Evolutionary conservation across 441 rosid genomes (phyloP), one percentile per base, ranked within the genome.

Genomic region (California macrophylla): DNA sequence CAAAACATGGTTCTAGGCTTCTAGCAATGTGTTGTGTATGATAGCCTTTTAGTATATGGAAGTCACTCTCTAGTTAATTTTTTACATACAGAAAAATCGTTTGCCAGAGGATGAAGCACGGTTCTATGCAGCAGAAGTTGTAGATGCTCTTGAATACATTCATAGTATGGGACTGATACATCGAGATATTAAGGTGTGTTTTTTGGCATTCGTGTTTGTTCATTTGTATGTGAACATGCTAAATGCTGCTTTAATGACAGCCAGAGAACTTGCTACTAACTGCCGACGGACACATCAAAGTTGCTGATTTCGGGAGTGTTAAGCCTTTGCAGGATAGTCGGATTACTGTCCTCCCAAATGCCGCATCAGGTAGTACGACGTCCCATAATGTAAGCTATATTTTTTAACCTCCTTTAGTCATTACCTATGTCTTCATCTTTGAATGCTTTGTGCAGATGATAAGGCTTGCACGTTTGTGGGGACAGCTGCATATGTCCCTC

Each of bases 271-370:
- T 95, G 81, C 82, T 91, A 58, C 88, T 91, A 63, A 87, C 91
- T 15, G 72, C 78, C 8, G 99, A 91, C 58, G 97, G 97, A 67
- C 99, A 92, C 72, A 85, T 95, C 66, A 92, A 95, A 85, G 82
- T 95, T 79, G 99, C 99, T 21, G 99, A 95, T 84, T 92, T 92
- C 83, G 98, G 98, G 52, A 95, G 98, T 78, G 98, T 94, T 45
- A 91, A 94, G 95, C 97, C 96, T n/a, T 90, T 90, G 96, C 96
- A 91, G 76, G 97, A 84, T 67, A 91, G 96, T 77, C 86, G 78
- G 66, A 85, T 94, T 72, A 94, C 97, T 40, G 85, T 95, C 23
- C 99, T 92, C 75, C 99, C 99, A 21, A 92, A 92, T 82, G 98
- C 98, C 12, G 77, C 96, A 62, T 95, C 98, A 24, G 98, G 99